Evolutionary conservation across 768 basidiomycete species (phyloP).

Genomic region (Chalciporus sphaerocephalus): DNA sequence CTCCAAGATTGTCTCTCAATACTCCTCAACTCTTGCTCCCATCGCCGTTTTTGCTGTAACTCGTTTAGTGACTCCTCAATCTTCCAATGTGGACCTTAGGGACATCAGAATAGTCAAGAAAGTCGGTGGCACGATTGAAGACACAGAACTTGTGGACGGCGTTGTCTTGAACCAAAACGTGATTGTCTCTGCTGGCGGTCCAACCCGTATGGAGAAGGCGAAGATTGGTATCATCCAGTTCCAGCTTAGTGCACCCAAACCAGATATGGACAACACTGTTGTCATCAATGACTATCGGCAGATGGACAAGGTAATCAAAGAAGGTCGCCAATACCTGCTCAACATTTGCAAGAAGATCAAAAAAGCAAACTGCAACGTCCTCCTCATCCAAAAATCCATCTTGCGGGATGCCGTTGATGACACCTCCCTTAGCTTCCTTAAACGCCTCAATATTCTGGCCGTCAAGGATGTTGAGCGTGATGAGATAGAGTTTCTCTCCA

Average conservation of each 20-base stretch:
- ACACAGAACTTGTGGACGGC: slow-evolving; percentile 94
- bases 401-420: slow-evolving; percentile 99
- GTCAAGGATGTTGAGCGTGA: slow-evolving; percentile 98
- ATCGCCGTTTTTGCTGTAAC: slow-evolving; percentile 97
- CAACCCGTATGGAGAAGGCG: slow-evolving; percentile 93
- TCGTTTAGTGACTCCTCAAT: slow-evolving; percentile 81
- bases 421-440: slow-evolving; percentile 93
- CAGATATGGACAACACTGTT: slow-evolving; percentile 99
- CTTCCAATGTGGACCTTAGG: slow-evolving; percentile 92
- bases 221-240: slow-evolving; percentile 99
- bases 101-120: slow-evolving; percentile 98
- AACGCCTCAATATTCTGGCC: slow-evolving; percentile 92
- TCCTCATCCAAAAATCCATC: slow-evolving; percentile 99
- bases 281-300: slow-evolving; percentile 99
- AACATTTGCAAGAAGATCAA: slow-evolving; percentile 99
- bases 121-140: slow-evolving; percentile 98
- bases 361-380: slow-evolving; percentile 98
- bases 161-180: slow-evolving; percentile 98
- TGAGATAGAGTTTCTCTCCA: slow-evolving; percentile 95
- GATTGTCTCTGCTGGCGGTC: slow-evolving; percentile 84
- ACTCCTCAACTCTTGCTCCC: slow-evolving; percentile 95
- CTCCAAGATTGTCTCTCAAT: slow-evolving; percentile 99
- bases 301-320: slow-evolving; percentile 99
- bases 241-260: slow-evolving; percentile 96
- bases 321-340: slow-evolving; percentile 95